phyloP scores from a whole-genome alignment of 208 protist species.

The Acanthamoeba triangularis region DNA sequence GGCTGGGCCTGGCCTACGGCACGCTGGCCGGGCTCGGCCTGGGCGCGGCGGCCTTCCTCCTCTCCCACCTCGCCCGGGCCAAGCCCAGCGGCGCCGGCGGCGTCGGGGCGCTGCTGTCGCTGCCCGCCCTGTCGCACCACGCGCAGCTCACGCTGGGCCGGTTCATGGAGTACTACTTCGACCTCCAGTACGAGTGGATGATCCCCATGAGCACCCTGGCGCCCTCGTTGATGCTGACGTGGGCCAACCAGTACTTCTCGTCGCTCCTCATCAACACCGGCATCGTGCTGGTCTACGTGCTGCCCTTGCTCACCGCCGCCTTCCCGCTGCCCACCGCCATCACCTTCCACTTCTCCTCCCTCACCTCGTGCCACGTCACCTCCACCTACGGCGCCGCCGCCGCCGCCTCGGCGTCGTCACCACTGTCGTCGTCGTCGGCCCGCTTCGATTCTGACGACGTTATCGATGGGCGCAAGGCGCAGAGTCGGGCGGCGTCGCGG shows the following conservation, averaged over 20 bases:
- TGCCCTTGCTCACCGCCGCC: conserved; percentile 52
- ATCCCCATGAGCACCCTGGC: conserved; percentile 35
- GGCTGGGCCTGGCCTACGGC: conserved; percentile 50
- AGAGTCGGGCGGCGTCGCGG: background rate
- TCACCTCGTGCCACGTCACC: background rate
- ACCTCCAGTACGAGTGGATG: conserved; percentile 69
- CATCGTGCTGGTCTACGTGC: conserved; percentile 69
- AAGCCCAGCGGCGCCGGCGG: background rate
- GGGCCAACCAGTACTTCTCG: conserved; percentile 71
- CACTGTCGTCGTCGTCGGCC: background rate
- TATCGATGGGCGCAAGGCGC: background rate
- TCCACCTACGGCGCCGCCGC: background rate
- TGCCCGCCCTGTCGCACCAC: background rate
- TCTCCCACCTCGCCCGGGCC: background rate
- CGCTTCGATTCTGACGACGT: background rate
- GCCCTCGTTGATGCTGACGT: conserved; percentile 56
- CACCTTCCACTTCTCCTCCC: conserved; percentile 15
- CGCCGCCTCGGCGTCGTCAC: background rate
- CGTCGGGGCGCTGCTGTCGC: background rate
- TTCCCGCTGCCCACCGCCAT: conserved; percentile 35
- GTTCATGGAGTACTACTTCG: conserved; percentile 61
- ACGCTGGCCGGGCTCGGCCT: background rate
- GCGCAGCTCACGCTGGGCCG: background rate
- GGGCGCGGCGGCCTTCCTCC: background rate
- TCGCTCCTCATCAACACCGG: conserved; percentile 71